Base-by-base conservation (phyloP, 768 basidiomycete genomes). In the Lactifluus echinatus region DNA sequence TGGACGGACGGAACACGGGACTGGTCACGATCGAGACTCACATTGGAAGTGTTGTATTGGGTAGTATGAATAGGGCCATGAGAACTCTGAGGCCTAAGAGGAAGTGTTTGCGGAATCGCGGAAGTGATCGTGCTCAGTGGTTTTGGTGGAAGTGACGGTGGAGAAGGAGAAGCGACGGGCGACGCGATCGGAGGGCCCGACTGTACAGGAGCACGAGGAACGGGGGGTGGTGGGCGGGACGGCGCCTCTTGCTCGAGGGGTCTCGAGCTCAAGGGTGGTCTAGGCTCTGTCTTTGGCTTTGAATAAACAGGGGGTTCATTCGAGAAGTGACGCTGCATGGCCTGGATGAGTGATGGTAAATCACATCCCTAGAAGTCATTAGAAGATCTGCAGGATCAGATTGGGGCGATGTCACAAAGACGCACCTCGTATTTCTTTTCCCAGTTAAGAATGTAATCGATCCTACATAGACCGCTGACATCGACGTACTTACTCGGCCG, bases 241-340 rank as follows among this genome's bases (percentile, higher is more conserved):
- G 56, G 55, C 23, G 48, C 50, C 6, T 64, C 39, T 26, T 63
- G 42, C 2, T 66, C 39, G 36, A 67, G 63, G 56, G 64, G 55
- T 36, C 65, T 49, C 57, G 56, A 59, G 40, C 57, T 12, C 15
- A 47, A 0, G 8, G 46, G 26, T 31, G 63, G 62, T 36, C 66
- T 56, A 63, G 63, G 59, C 62, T 61, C 59, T 24, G 66, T 60
- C 64, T 74, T 79, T 15, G 90, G 85, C 70, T 87, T 92, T 31
- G 94, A 84, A 68, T 93, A 96, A 15, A 98, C 82, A 7, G 94
- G 94, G 42, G 95, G 94, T 45, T 84, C 79, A 29, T 76, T 76
- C 21, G 91, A 94, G 72, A 98, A 98, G 54, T 85, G 77, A 39
- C 82, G 77, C 63, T 88, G 85, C 74, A 97, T 79, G 19, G 84